Base-by-base conservation (phyloP, 306 rosid species). In the apple (Malus domestica) region DNA sequence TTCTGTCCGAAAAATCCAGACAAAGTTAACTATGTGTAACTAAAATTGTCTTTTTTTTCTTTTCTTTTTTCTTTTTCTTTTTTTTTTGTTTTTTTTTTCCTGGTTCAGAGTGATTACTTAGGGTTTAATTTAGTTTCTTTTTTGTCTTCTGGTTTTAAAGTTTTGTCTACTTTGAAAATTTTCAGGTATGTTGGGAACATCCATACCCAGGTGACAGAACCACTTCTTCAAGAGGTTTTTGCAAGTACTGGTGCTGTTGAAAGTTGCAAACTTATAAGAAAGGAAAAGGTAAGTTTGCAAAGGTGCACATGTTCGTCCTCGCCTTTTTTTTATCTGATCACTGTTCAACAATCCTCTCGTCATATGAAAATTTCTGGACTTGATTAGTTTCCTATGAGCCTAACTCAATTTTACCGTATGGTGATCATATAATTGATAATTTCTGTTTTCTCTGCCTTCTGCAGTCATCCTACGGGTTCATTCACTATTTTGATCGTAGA, bases 401-500 rank as follows among this genome's bases (percentile, higher is more conserved):
- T 58, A 3, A 32, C 66, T 72, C 40, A 4, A 9, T 62, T 80
- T 61, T 60, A 20, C 80, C 22, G 22, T 45, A 23, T 35, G 49
- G 33, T 58, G 73, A 44, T 54, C 30, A 30, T 25, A 55, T 69
- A 1, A 65, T 72, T 72, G 20, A 45, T 49, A 73, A n/a, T 55
- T 70, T 70, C 32, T 70, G 76, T 74, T 76, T 60, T 71, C 35
- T 77, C 40, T 84, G 69, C 57, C 49, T 85, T 76, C 52, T 85
- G 89, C 92, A 95, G 99, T 95, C 99, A 76, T 95, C 99, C 83
- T 92, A 92, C 78, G 99, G 99, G 79, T 92, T 92, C 80, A 79
- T 95, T 86, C 97, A 95, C 80, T 95, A 95, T 76, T 92, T 90
- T 68, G 99, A 95, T 86, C 93, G 99, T 64, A 87, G 97, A 88